Conservation (phyloP, 2,329 filamentous ascomycete genomes). For the Cercospora sesami region DNA sequence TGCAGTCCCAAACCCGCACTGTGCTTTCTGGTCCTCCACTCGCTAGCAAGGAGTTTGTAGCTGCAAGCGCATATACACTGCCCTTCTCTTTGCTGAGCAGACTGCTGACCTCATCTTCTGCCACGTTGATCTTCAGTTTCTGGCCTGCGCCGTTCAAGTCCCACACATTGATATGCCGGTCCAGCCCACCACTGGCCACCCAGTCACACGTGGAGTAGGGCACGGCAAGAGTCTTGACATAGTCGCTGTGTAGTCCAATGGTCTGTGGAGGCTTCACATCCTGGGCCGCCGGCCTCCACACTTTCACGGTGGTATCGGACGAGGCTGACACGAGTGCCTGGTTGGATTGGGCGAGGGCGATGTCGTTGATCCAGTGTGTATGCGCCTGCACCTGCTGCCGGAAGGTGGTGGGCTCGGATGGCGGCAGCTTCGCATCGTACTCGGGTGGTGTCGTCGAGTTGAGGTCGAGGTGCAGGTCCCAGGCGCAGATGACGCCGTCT, state of each 20-base stretch:
- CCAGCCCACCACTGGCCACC: constrained; percentile 91
- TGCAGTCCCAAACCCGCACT: constrained; percentile 87
- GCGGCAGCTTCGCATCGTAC: constrained; percentile 38
- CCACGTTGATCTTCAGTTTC: constrained; percentile 80
- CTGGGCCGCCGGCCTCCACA: constrained; percentile 76
- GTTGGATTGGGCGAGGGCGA: constrained; percentile 75
- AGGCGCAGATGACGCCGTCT: constrained; percentile 93
- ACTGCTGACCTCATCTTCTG: constrained; percentile 71
- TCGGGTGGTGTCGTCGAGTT: constrained; percentile 40
- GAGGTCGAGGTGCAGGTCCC: constrained; percentile 79
- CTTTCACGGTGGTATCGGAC: constrained; percentile 88
- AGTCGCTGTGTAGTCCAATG: constrained; percentile 92
- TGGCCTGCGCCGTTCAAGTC: constrained; percentile 86
- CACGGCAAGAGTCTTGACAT: constrained; percentile 89
- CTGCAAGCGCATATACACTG: constrained; percentile 87
- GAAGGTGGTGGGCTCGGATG: constrained; percentile 52
- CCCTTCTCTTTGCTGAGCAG: constrained; percentile 79
- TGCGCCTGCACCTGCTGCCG: constrained; percentile 73
- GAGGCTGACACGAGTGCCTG: constrained; percentile 82
- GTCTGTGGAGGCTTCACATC: constrained; percentile 67
- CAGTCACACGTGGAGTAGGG: constrained; percentile 71
- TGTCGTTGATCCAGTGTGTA: constrained; percentile 95
- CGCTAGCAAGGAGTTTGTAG: constrained; percentile 76
- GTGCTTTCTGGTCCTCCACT: constrained; percentile 93
- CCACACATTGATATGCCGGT: constrained; percentile 91